Conservation (phyloP, 2,329 filamentous ascomycete species). For the Xylariaceae sp. region DNA sequence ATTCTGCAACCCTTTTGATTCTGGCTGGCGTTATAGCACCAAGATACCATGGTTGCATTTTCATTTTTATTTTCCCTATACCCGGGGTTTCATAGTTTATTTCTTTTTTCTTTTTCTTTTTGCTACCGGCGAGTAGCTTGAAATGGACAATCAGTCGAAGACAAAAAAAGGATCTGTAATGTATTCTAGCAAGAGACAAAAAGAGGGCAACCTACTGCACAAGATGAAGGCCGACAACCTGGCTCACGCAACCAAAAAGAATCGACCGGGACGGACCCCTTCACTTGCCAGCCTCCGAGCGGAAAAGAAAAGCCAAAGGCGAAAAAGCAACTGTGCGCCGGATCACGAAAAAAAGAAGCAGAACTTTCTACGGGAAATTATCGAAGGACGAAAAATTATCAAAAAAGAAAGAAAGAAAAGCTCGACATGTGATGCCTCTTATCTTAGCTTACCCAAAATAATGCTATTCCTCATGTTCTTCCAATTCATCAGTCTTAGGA, state of each 20-base stretch:
- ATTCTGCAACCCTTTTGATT: conserved; percentile 24
- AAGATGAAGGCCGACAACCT: conserved; percentile 13
- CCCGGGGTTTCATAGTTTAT: conserved; percentile 20
- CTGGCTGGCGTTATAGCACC: conserved; percentile 29
- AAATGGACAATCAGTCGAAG: conserved; percentile 4
- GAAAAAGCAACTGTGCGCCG: conserved; percentile 18
- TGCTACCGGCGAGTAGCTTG: conserved; percentile 20
- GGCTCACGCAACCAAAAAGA: conserved; percentile 3
- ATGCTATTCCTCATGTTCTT: background rate
- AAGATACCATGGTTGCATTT: conserved; percentile 34
- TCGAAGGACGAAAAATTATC: too few relatives aligned
- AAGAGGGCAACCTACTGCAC: conserved; percentile 26
- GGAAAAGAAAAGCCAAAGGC: conserved; percentile 2
- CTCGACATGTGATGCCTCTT: background rate
- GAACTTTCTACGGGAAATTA: conserved; percentile 25
- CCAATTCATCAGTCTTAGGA: too few relatives aligned
- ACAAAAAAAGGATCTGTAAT: conserved; percentile 24
- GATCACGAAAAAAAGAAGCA: conserved; percentile 25
- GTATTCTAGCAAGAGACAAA: conserved; percentile 25
- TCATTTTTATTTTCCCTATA: conserved; percentile 21
- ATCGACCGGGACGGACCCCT: conserved; percentile 1
- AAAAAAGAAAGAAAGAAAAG: conserved; percentile 26
- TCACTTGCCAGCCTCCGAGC: background rate
- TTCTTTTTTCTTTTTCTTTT: conserved; percentile 16
- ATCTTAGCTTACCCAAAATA: background rate